Percentiles rank a stretch among this genome's conserved stretches.
These are phyloP conservation scores for Phyllosticta citribraziliensis DNA, from an alignment of 2,329 filamentous ascomycete genomes.

Conservation along the genomic window DNA sequence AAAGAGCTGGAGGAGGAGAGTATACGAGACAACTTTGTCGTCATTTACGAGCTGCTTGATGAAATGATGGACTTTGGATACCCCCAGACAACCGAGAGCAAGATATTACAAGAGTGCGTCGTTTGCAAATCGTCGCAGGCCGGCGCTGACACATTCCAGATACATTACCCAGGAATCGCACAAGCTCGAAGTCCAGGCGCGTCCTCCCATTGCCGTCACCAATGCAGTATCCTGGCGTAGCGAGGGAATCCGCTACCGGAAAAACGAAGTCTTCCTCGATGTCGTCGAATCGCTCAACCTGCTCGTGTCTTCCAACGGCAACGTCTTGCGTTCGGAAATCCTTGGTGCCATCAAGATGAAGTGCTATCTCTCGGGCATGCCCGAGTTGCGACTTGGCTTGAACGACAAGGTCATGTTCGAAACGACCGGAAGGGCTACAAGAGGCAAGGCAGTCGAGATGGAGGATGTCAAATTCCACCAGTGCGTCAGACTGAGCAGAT, in stretches of 20 bases:
- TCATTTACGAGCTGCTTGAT: slow-evolving; percentile 96
- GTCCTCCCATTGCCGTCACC: slow-evolving; percentile 93
- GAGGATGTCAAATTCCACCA: slow-evolving; percentile 99
- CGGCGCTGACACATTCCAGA: slow-evolving; percentile 23
- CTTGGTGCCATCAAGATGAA: slow-evolving; percentile 99
- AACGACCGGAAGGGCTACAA: slow-evolving; percentile 83
- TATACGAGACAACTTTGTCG: slow-evolving; percentile 97
- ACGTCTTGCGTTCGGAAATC: slow-evolving; percentile 92
- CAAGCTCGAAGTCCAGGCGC: slow-evolving; percentile 92
- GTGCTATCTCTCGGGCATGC: slow-evolving; percentile 97
- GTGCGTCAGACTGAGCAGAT: slow-evolving; percentile 87
- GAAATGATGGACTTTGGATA: slow-evolving; percentile 99
- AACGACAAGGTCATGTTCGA: slow-evolving; percentile 99
- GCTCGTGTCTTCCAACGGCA: slow-evolving; percentile 86
- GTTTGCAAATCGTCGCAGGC: background rate
- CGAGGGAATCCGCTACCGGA: slow-evolving; percentile 95
- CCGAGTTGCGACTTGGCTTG: slow-evolving; percentile 81
- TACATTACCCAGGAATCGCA: slow-evolving; percentile 99
- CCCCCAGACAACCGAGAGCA: slow-evolving; percentile 94
- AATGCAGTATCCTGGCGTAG: slow-evolving; percentile 98
- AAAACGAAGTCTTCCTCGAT: slow-evolving; percentile 98
- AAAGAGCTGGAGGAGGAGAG: slow-evolving; percentile 98
- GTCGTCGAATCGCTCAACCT: slow-evolving; percentile 95
- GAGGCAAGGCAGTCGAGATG: slow-evolving; percentile 98
- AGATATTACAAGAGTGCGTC: slow-evolving; percentile 82